A percentile compares a stretch with the other conserved stretches of the same genome.
Evolutionary conservation across 352 stramenopile species (phyloP).

Genomic region (Blastocystis sp.): DNA sequence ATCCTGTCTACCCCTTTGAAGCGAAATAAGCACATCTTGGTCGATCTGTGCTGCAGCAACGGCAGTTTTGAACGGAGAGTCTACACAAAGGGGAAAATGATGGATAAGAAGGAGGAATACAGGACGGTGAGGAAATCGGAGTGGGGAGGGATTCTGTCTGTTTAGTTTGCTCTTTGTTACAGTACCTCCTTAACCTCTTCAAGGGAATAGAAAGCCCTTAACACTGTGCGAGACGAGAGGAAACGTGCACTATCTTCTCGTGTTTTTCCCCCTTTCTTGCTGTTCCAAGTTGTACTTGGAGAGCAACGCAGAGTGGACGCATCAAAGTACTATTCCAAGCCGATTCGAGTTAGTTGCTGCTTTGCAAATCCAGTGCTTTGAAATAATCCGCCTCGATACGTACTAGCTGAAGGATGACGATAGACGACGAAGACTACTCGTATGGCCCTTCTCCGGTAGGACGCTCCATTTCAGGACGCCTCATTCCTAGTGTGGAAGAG

Average conservation of each 20-base stretch:
- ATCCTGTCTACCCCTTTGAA: constrained; percentile 35
- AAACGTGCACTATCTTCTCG: background rate
- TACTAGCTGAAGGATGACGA: background rate
- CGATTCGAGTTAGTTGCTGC: background rate
- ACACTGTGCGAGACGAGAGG: background rate
- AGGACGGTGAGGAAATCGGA: constrained; percentile 18
- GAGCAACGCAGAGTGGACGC: background rate
- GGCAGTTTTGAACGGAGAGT: constrained; percentile 19
- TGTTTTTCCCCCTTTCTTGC: background rate
- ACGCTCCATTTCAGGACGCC: too few species aligned
- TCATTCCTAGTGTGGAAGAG: background rate
- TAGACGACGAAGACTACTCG: background rate
- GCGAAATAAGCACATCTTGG: constrained; percentile 51
- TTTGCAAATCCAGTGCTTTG: background rate
- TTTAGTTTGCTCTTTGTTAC: background rate
- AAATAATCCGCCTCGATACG: background rate
- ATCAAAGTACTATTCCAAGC: background rate
- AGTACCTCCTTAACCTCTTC: too few species aligned
- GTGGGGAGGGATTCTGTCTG: constrained; percentile 38
- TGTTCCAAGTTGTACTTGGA: background rate
- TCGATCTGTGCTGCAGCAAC: constrained; percentile 14
- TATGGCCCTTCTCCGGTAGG: too few species aligned
- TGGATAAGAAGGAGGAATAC: constrained; percentile 33
- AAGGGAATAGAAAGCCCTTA: background rate
- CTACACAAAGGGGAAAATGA: constrained; percentile 58